phyloP scores from a whole-genome alignment of 805 yeast species.

The Saturnispora zaruensis region DNA sequence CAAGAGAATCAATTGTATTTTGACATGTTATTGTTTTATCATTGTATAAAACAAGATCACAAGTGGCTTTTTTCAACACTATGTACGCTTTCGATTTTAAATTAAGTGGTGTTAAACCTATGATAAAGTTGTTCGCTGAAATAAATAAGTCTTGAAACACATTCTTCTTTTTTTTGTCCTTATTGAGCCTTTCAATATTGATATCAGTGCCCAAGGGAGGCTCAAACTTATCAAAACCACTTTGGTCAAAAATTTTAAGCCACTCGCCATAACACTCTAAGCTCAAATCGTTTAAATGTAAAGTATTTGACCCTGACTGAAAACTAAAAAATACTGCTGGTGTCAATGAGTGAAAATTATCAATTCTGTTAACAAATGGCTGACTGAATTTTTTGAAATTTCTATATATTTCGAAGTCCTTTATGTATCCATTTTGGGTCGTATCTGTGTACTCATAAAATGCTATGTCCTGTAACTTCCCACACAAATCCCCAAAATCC shows the following conservation, averaged over 20 bases:
- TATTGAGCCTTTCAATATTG: conserved; percentile 9
- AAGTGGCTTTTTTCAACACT: conserved; percentile 44
- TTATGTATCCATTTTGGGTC: neutral
- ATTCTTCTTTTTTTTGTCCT: neutral
- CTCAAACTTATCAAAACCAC: conserved; percentile 8
- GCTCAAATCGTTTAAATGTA: conserved; percentile 39
- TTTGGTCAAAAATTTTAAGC: conserved; percentile 37
- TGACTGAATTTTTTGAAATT: neutral
- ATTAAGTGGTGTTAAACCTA: conserved; percentile 59
- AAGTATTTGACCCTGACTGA: conserved; percentile 28
- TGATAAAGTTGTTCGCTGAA: conserved; percentile 41
- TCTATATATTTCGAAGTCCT: conserved; percentile 1
- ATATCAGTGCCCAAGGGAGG: conserved; percentile 7
- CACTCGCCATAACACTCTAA: conserved; percentile 56
- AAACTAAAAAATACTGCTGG: conserved; percentile 13
- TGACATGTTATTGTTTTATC: conserved; percentile 19
- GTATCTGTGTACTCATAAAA: conserved; percentile 15
- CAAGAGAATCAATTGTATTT: conserved; percentile 39
- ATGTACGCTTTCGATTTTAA: conserved; percentile 46
- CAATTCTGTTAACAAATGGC: conserved; percentile 8
- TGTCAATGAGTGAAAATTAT: conserved; percentile 1
- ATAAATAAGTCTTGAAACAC: conserved; percentile 18
- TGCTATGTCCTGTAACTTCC: conserved; percentile 15
- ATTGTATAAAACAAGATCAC: conserved; percentile 35
- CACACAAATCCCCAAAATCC: conserved; percentile 29